Evolutionary conservation across 139 green algal species (phyloP), one percentile per base, ranked within the genome.

Genomic region (Chlamydomonas applanata): DNA sequence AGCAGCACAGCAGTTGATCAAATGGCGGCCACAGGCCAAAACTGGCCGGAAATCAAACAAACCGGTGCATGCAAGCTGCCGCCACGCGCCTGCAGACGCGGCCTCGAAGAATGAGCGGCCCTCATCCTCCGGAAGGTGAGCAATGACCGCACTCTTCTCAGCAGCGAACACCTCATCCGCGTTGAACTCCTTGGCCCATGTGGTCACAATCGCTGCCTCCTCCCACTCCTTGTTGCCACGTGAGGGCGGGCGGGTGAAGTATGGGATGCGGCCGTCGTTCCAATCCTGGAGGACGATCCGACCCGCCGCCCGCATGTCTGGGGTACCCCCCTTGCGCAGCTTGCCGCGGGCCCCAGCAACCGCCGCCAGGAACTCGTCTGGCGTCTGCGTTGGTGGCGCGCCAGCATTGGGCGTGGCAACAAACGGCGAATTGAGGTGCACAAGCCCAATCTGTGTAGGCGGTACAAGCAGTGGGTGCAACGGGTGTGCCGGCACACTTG

Each of bases 201-300:
- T n/a, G 4, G 61, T 36, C 46, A 98, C 89, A 29, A 98, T 59
- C 49, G 82, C 81, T 14, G 88, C 85, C 1, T 49, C 77, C 0
- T 82, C 88, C 45, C 89, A 67, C 65, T 85, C 85, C 54, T 86
- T 76, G 56, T 89, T 88, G 34, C 62, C 80, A n/a, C 75, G 66
- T 16, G 67, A 68, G 2, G 94, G 92, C 0, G 94, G 94, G 29
- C 86, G 49, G 11, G 92, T 98, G 89, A 89, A 98, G 89, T 93
- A 98, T 1, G 91, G 89, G 64, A 98, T 97, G 56, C 81, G 84
- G 33, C 96, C 96, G 54, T 89, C 85, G 78, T 97, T 96, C 96
- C 96, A 99, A 83, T 99, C 96, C 72, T 92, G 81, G 35, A 98
- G 85, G n/a, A 98, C 83, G 29, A 96, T 85, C 19, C 76, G 76